Evolutionary conservation across 2,329 filamentous ascomycete species (phyloP).

Genomic region (Calonectria leucothoes): DNA sequence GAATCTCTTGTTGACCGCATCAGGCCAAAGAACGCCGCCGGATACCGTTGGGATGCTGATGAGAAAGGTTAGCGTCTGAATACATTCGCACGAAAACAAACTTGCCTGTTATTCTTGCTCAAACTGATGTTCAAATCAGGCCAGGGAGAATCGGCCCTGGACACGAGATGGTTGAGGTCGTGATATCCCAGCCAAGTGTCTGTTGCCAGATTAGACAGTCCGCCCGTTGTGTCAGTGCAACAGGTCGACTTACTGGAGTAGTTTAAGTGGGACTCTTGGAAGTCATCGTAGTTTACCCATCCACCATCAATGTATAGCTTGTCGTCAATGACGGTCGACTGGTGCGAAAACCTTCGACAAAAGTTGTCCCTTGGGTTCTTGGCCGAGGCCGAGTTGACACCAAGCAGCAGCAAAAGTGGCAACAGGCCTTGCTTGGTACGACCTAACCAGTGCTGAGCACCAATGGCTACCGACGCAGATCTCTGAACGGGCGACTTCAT

Average conservation of each 20-base stretch:
- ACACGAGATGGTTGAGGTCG: background rate
- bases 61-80: background rate
- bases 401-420: background rate
- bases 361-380: slow-evolving; percentile 50
- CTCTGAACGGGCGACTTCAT: background rate
- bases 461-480: background rate
- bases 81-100: background rate
- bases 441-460: background rate
- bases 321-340: slow-evolving; percentile 67
- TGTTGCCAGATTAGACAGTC: slow-evolving; percentile 32
- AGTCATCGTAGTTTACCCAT: slow-evolving; percentile 62
- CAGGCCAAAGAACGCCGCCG: slow-evolving; percentile 64
- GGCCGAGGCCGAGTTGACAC: background rate
- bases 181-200: slow-evolving; percentile 9
- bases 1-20: slow-evolving; percentile 69
- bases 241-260: slow-evolving; percentile 61
- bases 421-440: background rate
- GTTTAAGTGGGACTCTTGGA: slow-evolving; percentile 58
- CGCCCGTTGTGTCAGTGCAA: slow-evolving; percentile 58
- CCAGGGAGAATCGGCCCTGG: background rate
- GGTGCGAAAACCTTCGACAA: slow-evolving; percentile 64
- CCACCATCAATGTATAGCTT: slow-evolving; percentile 72
- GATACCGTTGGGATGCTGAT: slow-evolving; percentile 57
- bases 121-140: background rate
- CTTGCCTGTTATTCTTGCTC: slow-evolving; percentile 9